Base-by-base conservation (phyloP, 75 land plant species). In the Pinus tabuliformis region DNA sequence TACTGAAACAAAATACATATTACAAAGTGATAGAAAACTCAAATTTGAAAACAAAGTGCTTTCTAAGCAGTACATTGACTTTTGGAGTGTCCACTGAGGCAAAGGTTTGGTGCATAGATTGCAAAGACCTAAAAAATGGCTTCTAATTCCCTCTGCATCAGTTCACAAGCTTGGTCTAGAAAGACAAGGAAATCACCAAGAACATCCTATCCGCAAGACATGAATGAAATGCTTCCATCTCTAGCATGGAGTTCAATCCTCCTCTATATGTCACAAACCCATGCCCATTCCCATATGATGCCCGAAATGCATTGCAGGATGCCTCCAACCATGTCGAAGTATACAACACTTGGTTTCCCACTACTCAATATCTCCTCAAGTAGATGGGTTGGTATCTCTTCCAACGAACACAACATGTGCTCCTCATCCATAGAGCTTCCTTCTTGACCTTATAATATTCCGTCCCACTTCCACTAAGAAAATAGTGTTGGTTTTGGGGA, bases 81-180 rank as follows among this genome's bases (percentile, higher is more conserved):
- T 85, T 82, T 66, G 92, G 66, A 30, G 88, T 92, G 75, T 87
- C 80, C 54, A 87, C 91, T 11, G 78, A 73, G 24, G 78, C 73
- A 70, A 86, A 87, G 2, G 93, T 83, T 37, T 91, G 89, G 71
- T 82, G 87, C 57, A 91, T 86, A 11, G 88, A 83, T 73, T 89
- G 90, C 91, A 93, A 76, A 77, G 91, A 93, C 75, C 96, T 81
- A 77, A 95, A 59, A 26, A 93, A 87, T n/a, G 85, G 80, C 81
- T 95, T 95, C 96, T 96, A 95, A 57, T 86, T 95, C 60, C 87
- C 90, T 39, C 57, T 56, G 78, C 96, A 95, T 62, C 92, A 76
- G 28, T 78, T 80, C 28, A 93, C 70, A 9, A 95, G 85, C 75
- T 85, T 82, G 7, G 49, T 77, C 36, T 80, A 80, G 15, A 76